Conservation (phyloP, 441 rosid genomes). For the Mallotus repandus region DNA sequence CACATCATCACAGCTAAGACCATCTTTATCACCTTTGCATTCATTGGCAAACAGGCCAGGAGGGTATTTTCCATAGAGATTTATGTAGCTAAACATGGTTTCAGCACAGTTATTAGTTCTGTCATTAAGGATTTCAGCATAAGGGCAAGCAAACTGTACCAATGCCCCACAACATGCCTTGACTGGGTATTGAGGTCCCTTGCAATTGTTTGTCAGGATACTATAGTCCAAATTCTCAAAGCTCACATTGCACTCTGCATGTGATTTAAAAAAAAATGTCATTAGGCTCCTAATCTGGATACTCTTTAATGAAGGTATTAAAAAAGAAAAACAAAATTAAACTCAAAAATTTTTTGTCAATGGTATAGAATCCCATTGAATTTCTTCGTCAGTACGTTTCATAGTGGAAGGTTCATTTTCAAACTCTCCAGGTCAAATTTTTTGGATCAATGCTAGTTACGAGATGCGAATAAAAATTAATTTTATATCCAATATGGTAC, state of each 20-base stretch:
- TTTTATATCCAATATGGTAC: too few relatives aligned
- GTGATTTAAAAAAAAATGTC: background rate
- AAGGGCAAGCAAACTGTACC: conserved; percentile 85
- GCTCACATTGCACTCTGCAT: conserved; percentile 49
- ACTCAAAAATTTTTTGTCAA: too few relatives aligned
- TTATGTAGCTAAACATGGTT: conserved; percentile 85
- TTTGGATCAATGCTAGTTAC: too few relatives aligned
- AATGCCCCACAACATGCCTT: conserved; percentile 56
- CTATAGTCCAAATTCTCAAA: conserved; percentile 60
- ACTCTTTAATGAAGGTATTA: too few relatives aligned
- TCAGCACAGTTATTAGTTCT: conserved; percentile 63
- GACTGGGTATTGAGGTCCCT: conserved; percentile 61
- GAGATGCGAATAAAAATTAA: too few relatives aligned
- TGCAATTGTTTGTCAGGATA: conserved; percentile 52
- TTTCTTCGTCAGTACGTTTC: too few relatives aligned
- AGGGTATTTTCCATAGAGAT: conserved; percentile 74
- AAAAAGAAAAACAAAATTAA: too few relatives aligned
- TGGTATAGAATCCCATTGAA: too few relatives aligned
- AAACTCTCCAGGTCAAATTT: too few relatives aligned
- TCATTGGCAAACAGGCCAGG: conserved; percentile 75
- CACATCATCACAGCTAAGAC: conserved; percentile 44
- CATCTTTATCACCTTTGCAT: conserved; percentile 53
- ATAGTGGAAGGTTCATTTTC: too few relatives aligned
- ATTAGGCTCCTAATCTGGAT: too few relatives aligned
- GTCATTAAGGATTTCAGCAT: conserved; percentile 51